Evolutionary conservation across 495 filamentous ascomycete genomes (phyloP).

Genomic region (Neurospora cerealis): DNA sequence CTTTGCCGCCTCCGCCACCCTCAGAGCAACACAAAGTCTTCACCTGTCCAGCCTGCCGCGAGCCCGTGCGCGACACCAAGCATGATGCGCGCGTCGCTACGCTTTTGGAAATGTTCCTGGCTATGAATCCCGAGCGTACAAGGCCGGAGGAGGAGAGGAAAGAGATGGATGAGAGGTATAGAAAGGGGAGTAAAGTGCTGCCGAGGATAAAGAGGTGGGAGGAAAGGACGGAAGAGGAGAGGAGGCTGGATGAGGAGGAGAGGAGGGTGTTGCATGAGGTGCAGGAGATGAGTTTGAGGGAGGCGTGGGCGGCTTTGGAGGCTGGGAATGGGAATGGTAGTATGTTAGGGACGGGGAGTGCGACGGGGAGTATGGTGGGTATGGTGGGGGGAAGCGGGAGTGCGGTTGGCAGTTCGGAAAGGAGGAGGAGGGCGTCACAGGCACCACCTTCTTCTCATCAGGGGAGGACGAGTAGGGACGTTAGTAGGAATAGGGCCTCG

Average conservation of each 20-base stretch:
- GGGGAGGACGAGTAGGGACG: not conserved
- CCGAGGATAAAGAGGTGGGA: conserved; percentile 36
- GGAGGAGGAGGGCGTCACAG: not conserved
- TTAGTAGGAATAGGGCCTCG: not conserved
- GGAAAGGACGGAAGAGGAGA: conserved; percentile 35
- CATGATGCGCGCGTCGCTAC: conserved; percentile 79
- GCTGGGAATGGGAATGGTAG: conserved; percentile 54
- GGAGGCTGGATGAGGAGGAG: conserved; percentile 52
- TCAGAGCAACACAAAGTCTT: conserved; percentile 40
- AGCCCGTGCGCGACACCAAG: conserved; percentile 67
- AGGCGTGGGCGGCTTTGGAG: conserved; percentile 30
- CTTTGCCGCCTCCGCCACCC: conserved; percentile 32
- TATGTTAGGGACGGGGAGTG: conserved; percentile 58
- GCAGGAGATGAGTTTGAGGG: conserved; percentile 58
- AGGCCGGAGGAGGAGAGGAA: conserved; percentile 58
- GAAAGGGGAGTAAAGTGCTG: conserved; percentile 66
- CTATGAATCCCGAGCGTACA: conserved; percentile 61
- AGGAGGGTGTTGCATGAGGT: conserved; percentile 59
- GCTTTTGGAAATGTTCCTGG: conserved; percentile 68
- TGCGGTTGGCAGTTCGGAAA: conserved; percentile 12
- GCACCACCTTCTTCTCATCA: not conserved
- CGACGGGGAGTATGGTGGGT: conserved; percentile 60
- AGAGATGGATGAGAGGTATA: conserved; percentile 61
- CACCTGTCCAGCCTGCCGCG: conserved; percentile 91
- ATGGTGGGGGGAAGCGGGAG: conserved; percentile 9